phyloP scores from a whole-genome alignment of 805 yeast genomes.

The Cyberlindnera petersonii region DNA sequence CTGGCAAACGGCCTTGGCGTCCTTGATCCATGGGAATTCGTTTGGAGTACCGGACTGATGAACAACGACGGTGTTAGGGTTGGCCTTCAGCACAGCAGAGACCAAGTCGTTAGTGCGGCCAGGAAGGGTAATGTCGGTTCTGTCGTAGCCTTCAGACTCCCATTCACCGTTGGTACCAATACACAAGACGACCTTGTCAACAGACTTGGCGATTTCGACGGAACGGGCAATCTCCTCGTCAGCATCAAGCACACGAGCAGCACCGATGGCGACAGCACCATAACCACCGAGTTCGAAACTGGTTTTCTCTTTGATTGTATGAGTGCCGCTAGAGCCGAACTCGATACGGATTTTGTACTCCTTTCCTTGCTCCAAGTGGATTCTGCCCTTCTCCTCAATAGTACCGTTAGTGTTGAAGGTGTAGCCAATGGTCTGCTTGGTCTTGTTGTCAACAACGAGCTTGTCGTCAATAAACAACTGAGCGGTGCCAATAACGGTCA shows the following conservation, averaged over 20 bases:
- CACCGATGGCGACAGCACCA: slow-evolving; percentile 34
- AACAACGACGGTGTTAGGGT: slow-evolving; percentile 49
- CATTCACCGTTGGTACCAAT: slow-evolving; percentile 53
- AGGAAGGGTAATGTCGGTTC: slow-evolving; percentile 49
- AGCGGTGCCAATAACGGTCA: slow-evolving; percentile 51
- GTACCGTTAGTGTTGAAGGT: slow-evolving; percentile 54
- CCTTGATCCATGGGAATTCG: slow-evolving; percentile 47
- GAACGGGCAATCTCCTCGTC: slow-evolving; percentile 38
- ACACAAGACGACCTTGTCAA: slow-evolving; percentile 49
- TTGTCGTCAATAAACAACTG: slow-evolving; percentile 47
- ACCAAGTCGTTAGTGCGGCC: slow-evolving; percentile 44
- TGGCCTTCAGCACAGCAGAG: slow-evolving; percentile 42
- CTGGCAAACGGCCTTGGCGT: slow-evolving; percentile 45
- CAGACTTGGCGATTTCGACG: slow-evolving; percentile 42
- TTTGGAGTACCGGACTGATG: slow-evolving; percentile 63
- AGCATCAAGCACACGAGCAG: slow-evolving; percentile 26
- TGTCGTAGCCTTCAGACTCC: slow-evolving; percentile 60
- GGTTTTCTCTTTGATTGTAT: slow-evolving; percentile 7
- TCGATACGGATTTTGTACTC: slow-evolving; percentile 43
- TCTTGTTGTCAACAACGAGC: slow-evolving; percentile 52
- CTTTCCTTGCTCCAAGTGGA: slow-evolving; percentile 39
- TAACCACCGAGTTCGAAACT: slow-evolving; percentile 30
- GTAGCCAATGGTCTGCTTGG: slow-evolving; percentile 45
- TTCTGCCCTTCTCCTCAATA: slow-evolving; percentile 40
- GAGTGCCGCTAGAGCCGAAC: slow-evolving; percentile 49